Percentiles rank a stretch among this genome's conserved stretches.
Conservation (phyloP, 257 asterid species). For the Euphrasia confusa region DNA sequence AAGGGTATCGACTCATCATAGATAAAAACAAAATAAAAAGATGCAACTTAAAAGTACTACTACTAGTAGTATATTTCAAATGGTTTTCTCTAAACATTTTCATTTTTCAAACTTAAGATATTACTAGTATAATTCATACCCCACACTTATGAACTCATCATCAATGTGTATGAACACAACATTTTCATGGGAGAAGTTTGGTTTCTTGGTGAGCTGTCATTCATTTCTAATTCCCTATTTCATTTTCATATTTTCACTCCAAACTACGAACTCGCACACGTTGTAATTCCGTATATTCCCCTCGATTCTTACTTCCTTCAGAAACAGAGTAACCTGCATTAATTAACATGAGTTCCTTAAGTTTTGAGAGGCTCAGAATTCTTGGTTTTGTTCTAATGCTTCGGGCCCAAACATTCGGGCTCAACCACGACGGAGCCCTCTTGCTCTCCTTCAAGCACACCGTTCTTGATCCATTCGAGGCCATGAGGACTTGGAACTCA, state of each 20-base stretch:
- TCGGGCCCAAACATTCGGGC: conserved; percentile 38
- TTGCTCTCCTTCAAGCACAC: conserved; percentile 60
- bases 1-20: no score
- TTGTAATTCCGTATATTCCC: background rate
- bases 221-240: no score
- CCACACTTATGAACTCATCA: no score
- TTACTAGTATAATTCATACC: no score
- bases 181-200: no score
- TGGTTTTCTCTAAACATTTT: no score
- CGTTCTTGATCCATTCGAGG: conserved; percentile 55
- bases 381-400: conserved; percentile 32
- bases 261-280: conserved; percentile 36
- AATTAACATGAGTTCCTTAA: conserved; percentile 45
- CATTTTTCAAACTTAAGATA: no score
- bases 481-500: conserved; percentile 50
- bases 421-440: conserved; percentile 62
- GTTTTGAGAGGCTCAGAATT: conserved; percentile 34
- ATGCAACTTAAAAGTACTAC: no score
- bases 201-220: no score
- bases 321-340: conserved; percentile 20
- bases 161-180: no score
- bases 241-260: conserved; percentile 22
- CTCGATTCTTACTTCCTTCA: background rate
- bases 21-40: no score
- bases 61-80: no score